Evolutionary conservation across 2,329 filamentous ascomycete genomes (phyloP), one percentile per base, ranked within the genome.

Genomic region (Aspergillus sp.): DNA sequence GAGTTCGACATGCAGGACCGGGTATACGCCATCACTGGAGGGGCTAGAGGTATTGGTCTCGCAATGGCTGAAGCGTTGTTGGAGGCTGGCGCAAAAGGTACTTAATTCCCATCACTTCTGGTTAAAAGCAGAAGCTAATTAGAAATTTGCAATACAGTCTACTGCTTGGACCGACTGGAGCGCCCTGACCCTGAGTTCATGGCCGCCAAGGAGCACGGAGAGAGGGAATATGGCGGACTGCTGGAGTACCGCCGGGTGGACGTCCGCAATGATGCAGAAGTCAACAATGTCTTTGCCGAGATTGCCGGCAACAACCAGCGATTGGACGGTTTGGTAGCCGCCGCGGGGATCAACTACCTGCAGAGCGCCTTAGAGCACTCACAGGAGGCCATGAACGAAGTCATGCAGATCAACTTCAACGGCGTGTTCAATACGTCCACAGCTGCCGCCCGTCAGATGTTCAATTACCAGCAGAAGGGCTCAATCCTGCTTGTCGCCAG

Each of bases 401-500:
- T 74, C 48, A 66, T 74, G 64, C 59, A 66, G 40, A 68, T 76
- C 53, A 77, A 78, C 52, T 74, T 71, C 53, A 72, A 68, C 7
- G 75, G 75, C 7, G 71, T 72, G 2, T 74, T 76, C 55, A 67
- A 73, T 48, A 65, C 68, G 0, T 73, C 74, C 4, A 70, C 71
- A 26, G 69, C 71, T 2, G 71, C 67, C 4, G 74, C 74, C 2
- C 65, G 66, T 40, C 69, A 75, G 52, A 74, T 77, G 67, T 70
- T 72, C 50, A 68, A 68, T 29, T 66, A 72, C 54, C 74, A 78
- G 48, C 73, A 63, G 19, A 65, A 63, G 5, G 75, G 72, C 9
- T 73, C 70, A 2, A 75, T 77, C 45, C 61, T 75, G 4, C 60
- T 78, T 7, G 61, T 78, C 1, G 75, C 73, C 0, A 74, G 70